These are phyloP conservation scores for Aspergillus niger DNA, from an alignment of 2,329 filamentous ascomycete species.

Conservation along the genomic window DNA sequence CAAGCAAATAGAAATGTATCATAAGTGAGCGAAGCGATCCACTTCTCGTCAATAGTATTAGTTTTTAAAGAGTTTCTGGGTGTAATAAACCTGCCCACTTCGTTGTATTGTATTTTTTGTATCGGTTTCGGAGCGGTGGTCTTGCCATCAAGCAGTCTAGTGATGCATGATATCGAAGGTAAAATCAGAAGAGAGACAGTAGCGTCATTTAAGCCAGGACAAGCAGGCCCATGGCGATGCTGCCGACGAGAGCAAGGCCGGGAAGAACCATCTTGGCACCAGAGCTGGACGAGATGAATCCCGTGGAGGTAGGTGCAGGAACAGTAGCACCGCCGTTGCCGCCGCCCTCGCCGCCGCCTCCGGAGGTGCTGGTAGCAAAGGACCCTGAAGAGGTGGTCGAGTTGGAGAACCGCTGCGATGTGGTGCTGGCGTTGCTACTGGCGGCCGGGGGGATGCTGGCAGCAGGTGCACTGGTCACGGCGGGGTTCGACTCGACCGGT, in stretches of 20 bases:
- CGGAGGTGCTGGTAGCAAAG: not conserved
- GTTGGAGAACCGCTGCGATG: not conserved
- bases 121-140: too few species aligned
- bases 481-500: not conserved
- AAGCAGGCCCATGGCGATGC: not conserved
- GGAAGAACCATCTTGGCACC: not conserved
- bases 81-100: too few species aligned
- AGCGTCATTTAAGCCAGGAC: not conserved
- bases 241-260: not conserved
- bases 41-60: too few species aligned
- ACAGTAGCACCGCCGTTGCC: not conserved
- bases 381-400: not conserved
- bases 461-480: not conserved
- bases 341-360: not conserved
- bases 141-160: too few species aligned
- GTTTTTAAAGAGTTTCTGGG: too few species aligned
- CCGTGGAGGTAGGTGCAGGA: not conserved
- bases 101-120: too few species aligned
- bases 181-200: too few species aligned
- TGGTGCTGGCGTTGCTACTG: not conserved
- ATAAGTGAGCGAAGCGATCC: too few species aligned
- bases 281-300: not conserved
- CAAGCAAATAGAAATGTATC: too few species aligned
- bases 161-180: too few species aligned
- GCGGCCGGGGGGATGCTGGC: not conserved